phyloP scores from a whole-genome alignment of 1,284 basidiomycete species.

The Ustilago vetiveriae region DNA sequence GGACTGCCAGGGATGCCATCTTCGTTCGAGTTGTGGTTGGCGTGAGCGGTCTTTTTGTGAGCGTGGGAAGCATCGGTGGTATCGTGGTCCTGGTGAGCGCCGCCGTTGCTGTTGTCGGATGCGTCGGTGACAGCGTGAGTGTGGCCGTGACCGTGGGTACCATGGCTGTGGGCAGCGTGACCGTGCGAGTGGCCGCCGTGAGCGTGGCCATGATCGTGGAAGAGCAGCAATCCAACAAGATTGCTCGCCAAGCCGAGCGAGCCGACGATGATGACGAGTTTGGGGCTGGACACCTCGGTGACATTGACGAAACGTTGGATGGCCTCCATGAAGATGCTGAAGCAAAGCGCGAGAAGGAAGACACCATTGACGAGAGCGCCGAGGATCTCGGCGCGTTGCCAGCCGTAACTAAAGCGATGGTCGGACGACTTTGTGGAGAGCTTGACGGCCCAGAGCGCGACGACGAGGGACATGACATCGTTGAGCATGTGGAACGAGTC shows the following conservation, averaged over 20 bases:
- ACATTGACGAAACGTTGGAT: conserved; percentile 83
- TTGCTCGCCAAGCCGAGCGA: conserved; percentile 89
- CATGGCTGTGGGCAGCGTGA: conserved; percentile 55
- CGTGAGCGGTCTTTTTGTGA: conserved; percentile 17
- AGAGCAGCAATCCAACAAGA: conserved; percentile 89
- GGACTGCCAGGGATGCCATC: conserved; percentile 12
- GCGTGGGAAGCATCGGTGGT: conserved; percentile 10
- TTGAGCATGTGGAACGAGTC: conserved; percentile 96
- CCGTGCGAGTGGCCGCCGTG: conserved; percentile 73
- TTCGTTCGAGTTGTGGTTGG: conserved; percentile 3
- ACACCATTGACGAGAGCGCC: conserved; percentile 86
- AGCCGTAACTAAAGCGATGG: conserved; percentile 85
- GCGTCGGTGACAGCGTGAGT: conserved; percentile 24
- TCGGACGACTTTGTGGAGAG: conserved; percentile 68
- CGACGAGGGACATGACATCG: conserved; percentile 86
- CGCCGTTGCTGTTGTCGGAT: conserved; percentile 7
- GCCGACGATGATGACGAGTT: conserved; percentile 89
- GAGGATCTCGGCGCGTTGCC: conserved; percentile 98
- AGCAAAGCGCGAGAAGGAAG: conserved; percentile 93
- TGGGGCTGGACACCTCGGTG: conserved; percentile 82
- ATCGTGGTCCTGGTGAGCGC: conserved; percentile 13
- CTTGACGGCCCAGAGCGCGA: conserved; percentile 95
- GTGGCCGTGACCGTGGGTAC: conserved; percentile 35
- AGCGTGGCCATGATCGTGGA: conserved; percentile 74
- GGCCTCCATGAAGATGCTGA: conserved; percentile 93